Evolutionary conservation across 805 yeast species (phyloP), one percentile per base, ranked within the genome.

Genomic region (Cyberlindnera bimundalis): DNA sequence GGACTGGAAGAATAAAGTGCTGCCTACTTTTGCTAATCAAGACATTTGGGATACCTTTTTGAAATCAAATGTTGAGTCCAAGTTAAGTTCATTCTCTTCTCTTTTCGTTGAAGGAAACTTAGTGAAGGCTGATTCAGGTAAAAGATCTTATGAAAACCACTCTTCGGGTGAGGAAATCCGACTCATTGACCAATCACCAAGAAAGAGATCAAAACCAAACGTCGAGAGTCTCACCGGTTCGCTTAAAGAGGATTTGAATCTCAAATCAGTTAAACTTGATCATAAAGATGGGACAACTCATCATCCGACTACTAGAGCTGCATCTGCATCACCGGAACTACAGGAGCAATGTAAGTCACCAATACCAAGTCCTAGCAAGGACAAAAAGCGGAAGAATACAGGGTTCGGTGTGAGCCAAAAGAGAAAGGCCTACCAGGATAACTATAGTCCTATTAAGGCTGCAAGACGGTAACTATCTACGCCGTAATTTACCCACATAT

Each of bases 391-490:
- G 3, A 48, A 37, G 16, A 11, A n/a, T 13, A 34, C 40, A 19
- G 41, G 47, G 2, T 55, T 55, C 37, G 59, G 59, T 10, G 50
- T 51, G 12, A 47, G 55, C 19, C 38, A 52, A 15, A 56, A 56
- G 37, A 45, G 59, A 37, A 50, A 46, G 29, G 48, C 51, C 1
- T 33, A 42, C 24, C 48, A 51, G 15, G 42, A 33, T 10, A 42
- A 24, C 2, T 51, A 44, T 26, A 53, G 56, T 6, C 59, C 60
- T 1, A 51, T 55, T 15, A 55, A 55, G 36, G 54, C 57, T 2
- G 47, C 51, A 17, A 55, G 50, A 29, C 47, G 42, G 18, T 51
- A 46, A 11, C 46, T 31, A 13, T n/a, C 17, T 30, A 30, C 33
- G n/a, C 33, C 33, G 16, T 14, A 8, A 10, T 26, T n/a, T 26